phyloP scores from a whole-genome alignment of 2,329 filamentous ascomycete genomes.

The Fusarium sp. region DNA sequence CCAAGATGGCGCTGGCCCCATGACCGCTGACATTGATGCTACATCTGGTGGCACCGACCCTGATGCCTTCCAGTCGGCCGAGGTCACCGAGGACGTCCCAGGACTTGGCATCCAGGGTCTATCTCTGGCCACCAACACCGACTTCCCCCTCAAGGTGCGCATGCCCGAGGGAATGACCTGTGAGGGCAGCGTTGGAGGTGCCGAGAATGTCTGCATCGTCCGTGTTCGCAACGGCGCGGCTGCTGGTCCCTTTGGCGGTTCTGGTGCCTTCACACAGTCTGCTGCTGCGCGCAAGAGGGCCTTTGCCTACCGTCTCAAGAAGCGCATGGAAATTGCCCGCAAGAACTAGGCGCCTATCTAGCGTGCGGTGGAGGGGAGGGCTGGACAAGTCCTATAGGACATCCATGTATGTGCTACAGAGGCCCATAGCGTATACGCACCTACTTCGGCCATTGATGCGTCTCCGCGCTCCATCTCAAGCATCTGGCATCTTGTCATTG shows the following conservation, averaged over 20 bases:
- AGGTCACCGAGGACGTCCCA: conserved; percentile 71
- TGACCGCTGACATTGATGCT: conserved; percentile 69
- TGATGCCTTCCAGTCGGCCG: conserved; percentile 68
- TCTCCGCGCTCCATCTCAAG: not conserved
- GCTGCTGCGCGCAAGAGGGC: conserved; percentile 70
- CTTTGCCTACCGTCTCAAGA: conserved; percentile 62
- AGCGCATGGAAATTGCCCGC: conserved; percentile 51
- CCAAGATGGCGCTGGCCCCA: conserved; percentile 75
- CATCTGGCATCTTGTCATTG: not conserved
- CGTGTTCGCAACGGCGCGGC: conserved; percentile 71
- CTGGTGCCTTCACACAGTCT: conserved; percentile 73
- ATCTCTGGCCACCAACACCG: conserved; percentile 68
- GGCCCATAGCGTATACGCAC: not conserved
- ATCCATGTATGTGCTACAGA: not conserved
- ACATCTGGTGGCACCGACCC: conserved; percentile 73
- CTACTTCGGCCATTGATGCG: not conserved
- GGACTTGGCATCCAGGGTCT: conserved; percentile 67
- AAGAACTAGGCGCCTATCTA: conserved; percentile 16
- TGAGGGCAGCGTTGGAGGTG: conserved; percentile 68
- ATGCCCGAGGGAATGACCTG: conserved; percentile 78
- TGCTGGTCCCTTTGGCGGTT: conserved; percentile 75
- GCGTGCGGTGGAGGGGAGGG: not conserved
- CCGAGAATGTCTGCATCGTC: conserved; percentile 72
- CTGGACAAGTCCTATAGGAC: not conserved
- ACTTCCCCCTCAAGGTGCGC: conserved; percentile 73